These are phyloP conservation scores for Castanea sativa DNA, from an alignment of 306 rosid genomes.

Conservation along the genomic window DNA sequence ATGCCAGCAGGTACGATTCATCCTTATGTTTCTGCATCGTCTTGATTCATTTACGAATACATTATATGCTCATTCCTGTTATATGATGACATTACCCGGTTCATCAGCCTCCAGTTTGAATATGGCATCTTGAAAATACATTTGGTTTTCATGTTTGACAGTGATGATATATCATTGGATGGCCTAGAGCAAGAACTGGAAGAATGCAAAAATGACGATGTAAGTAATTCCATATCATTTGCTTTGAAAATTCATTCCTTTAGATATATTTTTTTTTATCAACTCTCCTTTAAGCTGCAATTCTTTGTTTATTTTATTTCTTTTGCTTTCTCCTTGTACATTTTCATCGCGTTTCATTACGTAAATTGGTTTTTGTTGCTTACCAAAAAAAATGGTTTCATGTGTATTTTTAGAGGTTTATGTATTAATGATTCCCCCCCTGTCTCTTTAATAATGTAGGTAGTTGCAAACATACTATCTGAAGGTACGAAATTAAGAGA, in stretches of 20 bases:
- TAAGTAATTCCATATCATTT: slow-evolving; percentile 32
- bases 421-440: slow-evolving; percentile 1
- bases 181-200: slow-evolving; percentile 91
- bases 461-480: slow-evolving; percentile 81
- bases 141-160: slow-evolving; percentile 28
- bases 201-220: slow-evolving; percentile 81
- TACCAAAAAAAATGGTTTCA: not conserved
- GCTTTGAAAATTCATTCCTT: not conserved
- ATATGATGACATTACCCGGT: not conserved
- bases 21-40: not conserved
- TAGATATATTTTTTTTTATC: not conserved
- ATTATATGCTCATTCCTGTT: not conserved
- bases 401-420: not conserved
- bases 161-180: slow-evolving; percentile 83
- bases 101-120: not conserved
- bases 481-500: slow-evolving; percentile 87
- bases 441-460: slow-evolving; percentile 41
- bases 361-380: not conserved
- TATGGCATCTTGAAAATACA: not conserved
- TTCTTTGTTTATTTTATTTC: not conserved
- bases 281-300: not conserved
- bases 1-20: slow-evolving; percentile 52
- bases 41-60: not conserved
- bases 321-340: not conserved
- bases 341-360: not conserved